Evolutionary conservation across 306 rosid species (phyloP).

Genomic region (Medicago lupulina): DNA sequence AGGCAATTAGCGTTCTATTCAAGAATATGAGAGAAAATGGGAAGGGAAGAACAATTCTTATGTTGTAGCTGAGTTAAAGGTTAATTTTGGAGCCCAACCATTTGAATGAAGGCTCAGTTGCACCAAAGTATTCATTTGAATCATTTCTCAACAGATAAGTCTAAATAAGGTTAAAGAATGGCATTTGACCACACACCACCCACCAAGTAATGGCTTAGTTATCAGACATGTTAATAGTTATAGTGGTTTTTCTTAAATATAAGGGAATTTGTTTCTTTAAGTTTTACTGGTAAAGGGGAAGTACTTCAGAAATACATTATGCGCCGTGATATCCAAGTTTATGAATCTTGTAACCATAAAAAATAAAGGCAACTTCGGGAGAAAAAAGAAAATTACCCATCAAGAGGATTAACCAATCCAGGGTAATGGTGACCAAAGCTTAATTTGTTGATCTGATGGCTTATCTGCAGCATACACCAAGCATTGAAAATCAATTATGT

Average conservation of each 20-base stretch:
- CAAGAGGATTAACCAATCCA: constrained; percentile 92
- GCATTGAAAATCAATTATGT: constrained; percentile 32
- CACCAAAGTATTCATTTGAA: constrained; percentile 1
- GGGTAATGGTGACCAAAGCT: constrained; percentile 80
- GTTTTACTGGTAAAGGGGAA: no score
- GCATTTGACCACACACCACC: background rate
- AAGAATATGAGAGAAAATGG: background rate
- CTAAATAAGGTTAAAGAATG: constrained; percentile 21
- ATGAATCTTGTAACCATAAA: constrained; percentile 35
- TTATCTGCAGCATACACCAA: constrained; percentile 70
- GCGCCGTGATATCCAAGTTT: background rate
- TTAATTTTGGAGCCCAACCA: background rate
- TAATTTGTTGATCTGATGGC: constrained; percentile 80
- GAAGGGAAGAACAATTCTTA: background rate
- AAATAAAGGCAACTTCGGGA: constrained; percentile 22
- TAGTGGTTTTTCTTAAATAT: background rate
- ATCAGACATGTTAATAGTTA: constrained; percentile 2
- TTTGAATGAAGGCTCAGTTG: constrained; percentile 11
- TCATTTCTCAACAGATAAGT: constrained; percentile 29
- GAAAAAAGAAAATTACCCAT: constrained; percentile 70
- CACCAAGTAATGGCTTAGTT: constrained; percentile 3
- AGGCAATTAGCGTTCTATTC: no score
- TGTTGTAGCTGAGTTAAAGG: background rate
- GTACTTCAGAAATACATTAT: no score
- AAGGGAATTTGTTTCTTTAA: no score